Percentiles rank a stretch among this genome's conserved stretches.
These are phyloP conservation scores for Beauveria asiatica DNA, from an alignment of 2,329 filamentous ascomycete species.

Conservation along the genomic window DNA sequence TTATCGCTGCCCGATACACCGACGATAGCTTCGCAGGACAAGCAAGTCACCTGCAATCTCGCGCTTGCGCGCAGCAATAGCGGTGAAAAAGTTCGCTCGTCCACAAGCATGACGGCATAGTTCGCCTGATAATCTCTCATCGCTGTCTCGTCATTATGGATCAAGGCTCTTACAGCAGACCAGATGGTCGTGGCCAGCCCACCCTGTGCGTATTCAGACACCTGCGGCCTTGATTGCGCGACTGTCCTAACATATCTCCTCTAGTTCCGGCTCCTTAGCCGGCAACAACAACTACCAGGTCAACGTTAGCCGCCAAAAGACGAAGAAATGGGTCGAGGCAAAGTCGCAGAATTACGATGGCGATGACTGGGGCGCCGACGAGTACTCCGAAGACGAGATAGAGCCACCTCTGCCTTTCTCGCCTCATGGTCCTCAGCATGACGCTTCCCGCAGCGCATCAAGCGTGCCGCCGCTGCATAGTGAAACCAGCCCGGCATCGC, in stretches of 20 bases:
- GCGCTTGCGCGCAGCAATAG: background rate
- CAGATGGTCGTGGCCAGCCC: constrained; percentile 10
- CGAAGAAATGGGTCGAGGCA: constrained; percentile 90
- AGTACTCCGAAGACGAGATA: constrained; percentile 45
- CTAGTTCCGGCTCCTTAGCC: background rate
- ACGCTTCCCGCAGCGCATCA: background rate
- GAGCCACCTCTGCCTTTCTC: constrained; percentile 22
- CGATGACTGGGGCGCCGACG: constrained; percentile 80
- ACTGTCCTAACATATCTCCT: background rate
- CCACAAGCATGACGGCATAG: constrained; percentile 2
- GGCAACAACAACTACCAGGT: constrained; percentile 53
- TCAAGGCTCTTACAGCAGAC: constrained; percentile 11
- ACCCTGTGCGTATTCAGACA: background rate
- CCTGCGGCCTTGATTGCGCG: background rate
- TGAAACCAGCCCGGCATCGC: constrained; percentile 16
- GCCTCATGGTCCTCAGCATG: background rate
- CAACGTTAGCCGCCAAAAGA: constrained; percentile 83
- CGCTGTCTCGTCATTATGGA: constrained; percentile 1
- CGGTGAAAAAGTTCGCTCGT: background rate
- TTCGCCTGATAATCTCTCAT: background rate
- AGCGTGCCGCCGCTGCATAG: constrained; percentile 17
- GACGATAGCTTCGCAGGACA: background rate
- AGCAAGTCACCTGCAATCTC: background rate
- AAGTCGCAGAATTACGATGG: constrained; percentile 82
- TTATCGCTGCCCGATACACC: background rate